Evolutionary conservation across 495 filamentous ascomycete species (phyloP), one percentile per base, ranked within the genome.

Genomic region (Pseudomonodictys pantanalensis): DNA sequence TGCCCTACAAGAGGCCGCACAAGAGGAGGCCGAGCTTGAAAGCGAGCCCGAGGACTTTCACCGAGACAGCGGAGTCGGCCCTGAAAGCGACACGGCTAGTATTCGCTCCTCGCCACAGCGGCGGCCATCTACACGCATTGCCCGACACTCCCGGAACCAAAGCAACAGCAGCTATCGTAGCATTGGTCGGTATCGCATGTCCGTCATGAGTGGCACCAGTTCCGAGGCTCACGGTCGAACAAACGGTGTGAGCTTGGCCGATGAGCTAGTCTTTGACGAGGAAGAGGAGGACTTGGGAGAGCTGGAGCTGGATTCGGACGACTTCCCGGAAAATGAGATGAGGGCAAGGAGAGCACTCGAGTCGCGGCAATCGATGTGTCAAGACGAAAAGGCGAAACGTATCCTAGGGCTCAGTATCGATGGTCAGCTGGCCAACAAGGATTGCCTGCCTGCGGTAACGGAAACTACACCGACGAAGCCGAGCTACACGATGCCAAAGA

Each of bases 261-360:
- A 97, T 64, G 93, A 98, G 77, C 78, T 98, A 57, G 84, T 86
- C 49, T 86, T 95, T 38, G 90, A 89, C 54, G 88, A 88, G 44
- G 88, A 88, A 48, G 86, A 86, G 47, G 69, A 74, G 69, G 78
- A 76, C 26, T 20, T 72, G 23, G 72, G 72, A 29, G 70, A 74
- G 11, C 55, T 74, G 33, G 72, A 73, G 41, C 64, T 61, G 12
- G 68, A 75, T 61, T 59, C 56, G n/a, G 72, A 74, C 33, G 70
- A 69, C 20, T 68, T 68, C 22, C 57, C 71, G 11, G 73, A 75
- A 45, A 60, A 69, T 15, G 73, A 75, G 44, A 67, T 70, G 58
- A 62, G 63, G 10, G 66, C 64, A 11, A 53, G 68, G 43, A 46
- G 67, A 52, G 69, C 72, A 2, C 52, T 68, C 10, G 65, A 71